These are phyloP conservation scores for Hsuehochloa calcarea DNA, from an alignment of 176 grass and related monocot species.

Conservation along the genomic window DNA sequence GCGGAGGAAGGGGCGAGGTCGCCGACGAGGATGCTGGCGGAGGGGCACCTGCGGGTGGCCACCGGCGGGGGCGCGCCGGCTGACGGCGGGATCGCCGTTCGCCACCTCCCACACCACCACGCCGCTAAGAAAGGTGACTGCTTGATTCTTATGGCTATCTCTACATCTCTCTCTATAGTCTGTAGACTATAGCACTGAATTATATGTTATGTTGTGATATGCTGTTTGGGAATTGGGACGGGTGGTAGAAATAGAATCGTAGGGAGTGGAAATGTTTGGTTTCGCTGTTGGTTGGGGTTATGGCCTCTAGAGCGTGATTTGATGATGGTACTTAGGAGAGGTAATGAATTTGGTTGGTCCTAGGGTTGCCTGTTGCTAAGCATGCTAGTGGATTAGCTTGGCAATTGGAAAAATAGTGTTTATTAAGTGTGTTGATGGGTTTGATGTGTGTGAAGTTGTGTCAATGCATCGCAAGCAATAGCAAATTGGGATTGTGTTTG, in stretches of 20 bases:
- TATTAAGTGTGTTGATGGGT: background rate
- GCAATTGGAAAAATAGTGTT: background rate
- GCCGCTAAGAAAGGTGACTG: constrained; percentile 43
- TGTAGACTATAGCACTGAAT: background rate
- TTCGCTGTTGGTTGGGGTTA: background rate
- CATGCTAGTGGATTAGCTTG: background rate
- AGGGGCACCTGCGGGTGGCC: constrained; percentile 55
- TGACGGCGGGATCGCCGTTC: constrained; percentile 60
- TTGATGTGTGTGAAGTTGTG: background rate
- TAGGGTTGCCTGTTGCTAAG: background rate
- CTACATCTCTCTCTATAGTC: background rate
- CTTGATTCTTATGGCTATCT: background rate
- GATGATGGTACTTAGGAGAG: background rate
- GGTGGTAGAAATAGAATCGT: background rate
- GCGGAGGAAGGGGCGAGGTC: constrained; percentile 55
- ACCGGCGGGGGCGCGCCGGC: constrained; percentile 50
- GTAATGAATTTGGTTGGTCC: background rate
- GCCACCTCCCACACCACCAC: constrained; percentile 62
- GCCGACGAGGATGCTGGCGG: constrained; percentile 61
- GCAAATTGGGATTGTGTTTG: background rate
- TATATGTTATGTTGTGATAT: background rate
- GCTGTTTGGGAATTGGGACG: background rate
- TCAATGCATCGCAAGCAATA: background rate
- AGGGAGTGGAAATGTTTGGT: background rate
- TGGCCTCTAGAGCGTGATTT: background rate